Base-by-base conservation (phyloP, 257 asterid species). In the Solanum infundibuliforme region DNA sequence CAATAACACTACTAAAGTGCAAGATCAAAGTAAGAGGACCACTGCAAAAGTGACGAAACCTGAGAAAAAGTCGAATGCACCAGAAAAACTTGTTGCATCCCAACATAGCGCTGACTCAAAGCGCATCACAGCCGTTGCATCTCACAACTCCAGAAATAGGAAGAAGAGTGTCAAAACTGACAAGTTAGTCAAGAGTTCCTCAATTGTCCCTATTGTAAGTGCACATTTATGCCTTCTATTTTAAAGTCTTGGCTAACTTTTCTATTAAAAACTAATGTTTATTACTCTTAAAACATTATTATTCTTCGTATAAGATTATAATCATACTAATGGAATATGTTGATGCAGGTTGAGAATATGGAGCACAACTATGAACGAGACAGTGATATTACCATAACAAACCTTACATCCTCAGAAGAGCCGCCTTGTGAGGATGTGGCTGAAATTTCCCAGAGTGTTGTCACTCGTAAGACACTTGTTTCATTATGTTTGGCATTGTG, bases 281-380 rank as follows among this genome's bases (percentile, higher is more conserved):
- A 27, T 27, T 43, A 46, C 41, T 46, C 27, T 27, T 9, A 14
- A 2, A 14, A 14, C 34, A 8, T 81, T 43, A 46, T 46, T 25
- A 4, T 41, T 77, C 35, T 43, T 46, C 18, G 20, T 46, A 5
- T 46, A 43, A 46, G 85, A 81, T 46, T 46, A 81, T 46, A 18
- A 46, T 81, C 85, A 46, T 41, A 79, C 69, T 89, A 83, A 88
- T 31, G 87, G 52, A 38, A 73, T 62, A 81, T 83, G 86, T 11
- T 38, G 86, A 83, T 88, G 93, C 94, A 95, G 96, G 92, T 87
- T 87, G 94, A 92, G 86, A 89, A 48, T 34, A 73, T 46, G 39
- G 34, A 83, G 77, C 83, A 55, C 82, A 41, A 84, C 79, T 89
- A 72, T 88, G 89, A 85, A 29, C 88, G 39, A 34, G 86, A 87